phyloP scores from a whole-genome alignment of 257 asterid species.

The Jacaranda copaia region DNA sequence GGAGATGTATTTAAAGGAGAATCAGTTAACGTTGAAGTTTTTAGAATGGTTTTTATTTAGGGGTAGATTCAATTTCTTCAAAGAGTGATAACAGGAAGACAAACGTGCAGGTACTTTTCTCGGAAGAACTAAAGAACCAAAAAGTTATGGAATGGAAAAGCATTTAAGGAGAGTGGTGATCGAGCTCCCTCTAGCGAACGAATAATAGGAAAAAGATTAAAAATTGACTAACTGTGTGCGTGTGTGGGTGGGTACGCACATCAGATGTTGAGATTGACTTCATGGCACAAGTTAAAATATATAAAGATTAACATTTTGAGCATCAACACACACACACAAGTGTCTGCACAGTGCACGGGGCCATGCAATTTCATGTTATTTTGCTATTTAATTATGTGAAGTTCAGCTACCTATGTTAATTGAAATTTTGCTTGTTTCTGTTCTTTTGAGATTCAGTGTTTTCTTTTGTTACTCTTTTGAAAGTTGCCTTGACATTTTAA shows the following conservation, averaged over 20 bases:
- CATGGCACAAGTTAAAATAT: not conserved
- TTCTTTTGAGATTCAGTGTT: not conserved
- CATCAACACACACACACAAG: not conserved
- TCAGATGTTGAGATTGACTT: not conserved
- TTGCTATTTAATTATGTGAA: not conserved
- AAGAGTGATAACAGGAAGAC: not conserved
- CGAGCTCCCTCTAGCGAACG: not conserved
- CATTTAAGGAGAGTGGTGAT: not conserved
- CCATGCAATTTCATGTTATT: not conserved
- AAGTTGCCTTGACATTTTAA: not conserved
- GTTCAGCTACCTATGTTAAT: not conserved
- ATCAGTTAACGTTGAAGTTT: not conserved
- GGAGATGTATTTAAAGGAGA: not conserved
- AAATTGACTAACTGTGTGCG: not conserved
- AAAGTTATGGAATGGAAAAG: not conserved
- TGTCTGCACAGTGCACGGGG: not conserved
- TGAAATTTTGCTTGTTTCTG: not conserved
- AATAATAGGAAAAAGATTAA: not conserved
- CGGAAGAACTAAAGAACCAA: not conserved
- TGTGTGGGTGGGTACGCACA: not conserved
- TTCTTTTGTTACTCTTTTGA: constrained; percentile 11
- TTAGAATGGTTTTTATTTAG: not conserved
- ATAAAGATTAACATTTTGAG: not conserved
- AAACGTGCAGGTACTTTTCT: not conserved
- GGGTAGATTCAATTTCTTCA: not conserved